Evolutionary conservation across 2,329 filamentous ascomycete genomes (phyloP), one percentile per base, ranked within the genome.

Genomic region (Aureobasidium sp.): DNA sequence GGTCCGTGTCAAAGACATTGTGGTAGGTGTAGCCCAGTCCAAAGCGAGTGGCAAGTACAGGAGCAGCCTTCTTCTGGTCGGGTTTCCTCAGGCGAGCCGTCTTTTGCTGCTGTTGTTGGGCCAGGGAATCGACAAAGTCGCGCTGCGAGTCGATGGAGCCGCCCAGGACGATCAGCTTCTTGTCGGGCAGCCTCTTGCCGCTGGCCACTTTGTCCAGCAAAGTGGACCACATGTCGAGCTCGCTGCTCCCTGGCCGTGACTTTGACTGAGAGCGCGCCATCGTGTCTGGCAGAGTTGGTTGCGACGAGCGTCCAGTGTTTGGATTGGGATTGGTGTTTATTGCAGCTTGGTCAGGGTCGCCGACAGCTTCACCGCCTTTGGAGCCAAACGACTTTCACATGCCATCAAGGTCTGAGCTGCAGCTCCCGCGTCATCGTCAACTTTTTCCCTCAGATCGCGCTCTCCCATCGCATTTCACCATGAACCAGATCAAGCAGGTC

Each of bases 401-500:
- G 36, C 36, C 55, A 60, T 60, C 57, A 60, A 60, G 57, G 57
- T 60, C 57, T 29, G n/a, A 29, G 11, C 34, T 37, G 34, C 3
- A 39, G 21, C 39, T 36, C 34, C 5, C 39, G 29, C 45, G 50
- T 49, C 48, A 64, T 64, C 39, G 13, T 16, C 34, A 54, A 27
- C 37, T 59, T 62, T 61, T 47, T 41, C 39, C 34, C 50, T 37
- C 9, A 5, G 32, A 5, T 30, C 30, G 45, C 30, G 54, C 21
- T 5, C 10, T 5, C 58, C 45, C 41, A 32, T 29, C 37, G n/a
- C 52, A 62, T 60, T 59, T 57, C 69, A 78, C 67, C 32, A 99
- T 99, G 94, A 97, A 99, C 74, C 88, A 90, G 68, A 94, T 99
- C 68, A 89, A 91, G 68, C 87, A 91, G 63, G 94, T 97, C 64